Evolutionary conservation across 2,329 filamentous ascomycete species (phyloP).

Genomic region (Sporothrix dimorphospora): DNA sequence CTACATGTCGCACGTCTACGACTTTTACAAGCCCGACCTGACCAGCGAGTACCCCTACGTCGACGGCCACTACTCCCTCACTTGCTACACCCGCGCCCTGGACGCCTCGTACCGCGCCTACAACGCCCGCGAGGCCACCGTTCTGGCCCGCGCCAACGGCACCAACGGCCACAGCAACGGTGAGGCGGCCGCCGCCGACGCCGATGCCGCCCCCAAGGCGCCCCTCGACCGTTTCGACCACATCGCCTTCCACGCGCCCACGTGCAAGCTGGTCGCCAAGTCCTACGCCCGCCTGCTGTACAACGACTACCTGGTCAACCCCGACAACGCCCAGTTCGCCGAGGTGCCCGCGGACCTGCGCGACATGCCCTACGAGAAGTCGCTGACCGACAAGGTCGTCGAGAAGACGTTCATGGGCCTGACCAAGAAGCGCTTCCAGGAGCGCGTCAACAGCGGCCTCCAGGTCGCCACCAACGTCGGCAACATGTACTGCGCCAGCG

Average conservation of each 20-base stretch:
- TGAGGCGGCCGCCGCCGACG: constrained; percentile 58
- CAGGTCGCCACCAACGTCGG: constrained; percentile 77
- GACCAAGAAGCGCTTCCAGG: constrained; percentile 81
- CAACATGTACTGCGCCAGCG: constrained; percentile 70
- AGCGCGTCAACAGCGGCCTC: constrained; percentile 73
- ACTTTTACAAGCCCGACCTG: constrained; percentile 89
- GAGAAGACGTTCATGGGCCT: constrained; percentile 87
- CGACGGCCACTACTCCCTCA: constrained; percentile 80
- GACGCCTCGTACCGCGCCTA: constrained; percentile 83
- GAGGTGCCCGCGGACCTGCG: constrained; percentile 76
- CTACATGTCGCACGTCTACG: constrained; percentile 83
- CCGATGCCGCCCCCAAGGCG: constrained; percentile 59
- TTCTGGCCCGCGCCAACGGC: constrained; percentile 45
- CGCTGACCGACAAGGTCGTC: constrained; percentile 76
- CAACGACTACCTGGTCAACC: constrained; percentile 79
- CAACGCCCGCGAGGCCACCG: constrained; percentile 69
- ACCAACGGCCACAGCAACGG: constrained; percentile 48
- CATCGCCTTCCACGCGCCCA: constrained; percentile 80
- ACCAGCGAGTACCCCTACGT: constrained; percentile 87
- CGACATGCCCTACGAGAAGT: constrained; percentile 78
- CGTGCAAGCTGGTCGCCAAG: constrained; percentile 85
- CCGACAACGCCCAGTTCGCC: constrained; percentile 67
- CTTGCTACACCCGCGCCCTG: constrained; percentile 79
- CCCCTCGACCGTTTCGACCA: constrained; percentile 81
- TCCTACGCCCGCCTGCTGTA: constrained; percentile 82